Percentiles rank a stretch among this genome's conserved stretches.
Conservation (phyloP, 768 basidiomycete species). For the Pisolithus tinctorius region DNA sequence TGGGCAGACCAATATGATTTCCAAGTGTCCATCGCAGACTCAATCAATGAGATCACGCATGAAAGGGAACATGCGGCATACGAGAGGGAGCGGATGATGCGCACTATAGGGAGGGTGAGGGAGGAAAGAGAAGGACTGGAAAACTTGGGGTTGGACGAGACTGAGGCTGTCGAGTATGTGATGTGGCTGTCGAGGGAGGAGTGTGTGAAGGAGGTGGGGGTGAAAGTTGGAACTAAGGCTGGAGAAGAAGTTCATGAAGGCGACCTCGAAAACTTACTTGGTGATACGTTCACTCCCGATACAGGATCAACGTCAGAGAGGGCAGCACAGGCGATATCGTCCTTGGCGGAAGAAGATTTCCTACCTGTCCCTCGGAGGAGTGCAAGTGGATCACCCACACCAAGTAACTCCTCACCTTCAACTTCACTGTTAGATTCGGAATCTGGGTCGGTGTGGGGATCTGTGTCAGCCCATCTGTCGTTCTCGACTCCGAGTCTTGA, state of each 20-base stretch:
- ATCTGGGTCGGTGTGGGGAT: no score
- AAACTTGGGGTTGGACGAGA: conserved; percentile 64
- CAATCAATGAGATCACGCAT: conserved; percentile 42
- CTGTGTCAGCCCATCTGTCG: no score
- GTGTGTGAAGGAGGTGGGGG: conserved; percentile 18
- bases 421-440: no score
- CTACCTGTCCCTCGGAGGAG: no score
- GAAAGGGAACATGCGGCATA: conserved; percentile 36
- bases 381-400: no score
- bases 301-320: no score
- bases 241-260: conserved; percentile 55
- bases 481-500: no score
- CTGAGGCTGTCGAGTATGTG: conserved; percentile 71
- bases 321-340: no score
- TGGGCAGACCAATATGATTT: conserved; percentile 59
- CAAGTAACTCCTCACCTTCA: no score
- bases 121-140: conserved; percentile 55
- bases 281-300: conserved; percentile 14
- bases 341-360: no score
- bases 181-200: conserved; percentile 85
- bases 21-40: conserved; percentile 56
- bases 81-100: conserved; percentile 39
- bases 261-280: conserved; percentile 41
- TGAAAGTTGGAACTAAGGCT: background rate
- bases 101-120: conserved; percentile 39